Base-by-base conservation (phyloP, 352 stramenopile genomes). In the Globisporangium splendens region DNA sequence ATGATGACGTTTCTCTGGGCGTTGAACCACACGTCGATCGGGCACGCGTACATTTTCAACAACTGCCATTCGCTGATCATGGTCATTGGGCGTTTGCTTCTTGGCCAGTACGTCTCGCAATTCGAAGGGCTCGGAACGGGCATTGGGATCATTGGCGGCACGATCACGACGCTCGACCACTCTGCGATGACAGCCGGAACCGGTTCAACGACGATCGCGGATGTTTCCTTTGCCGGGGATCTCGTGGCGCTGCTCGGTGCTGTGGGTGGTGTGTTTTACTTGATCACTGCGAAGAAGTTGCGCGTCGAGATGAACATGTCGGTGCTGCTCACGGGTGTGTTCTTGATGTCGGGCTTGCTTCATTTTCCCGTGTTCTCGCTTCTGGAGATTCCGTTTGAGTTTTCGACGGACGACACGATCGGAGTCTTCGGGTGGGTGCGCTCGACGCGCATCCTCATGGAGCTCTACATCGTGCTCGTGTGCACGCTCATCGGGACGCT, bases 401-500 rank as follows among this genome's bases (percentile, higher is more conserved):
- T 91, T 18, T 94, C 83, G 46, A 77, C 63, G 18, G 69, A 97
- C 66, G 73, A 74, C 14, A 61, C 65, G 13, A 77, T 89, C 15
- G 90, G 88, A 1, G 63, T 97, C 21, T 94, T 95, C 46, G 90
- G 90, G 22, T 97, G 89, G 90, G 53, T 93, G 12, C 66, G 86
- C 59, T 65, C 66, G n/a, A 80, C 69, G 11, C 78, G 85, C 18
- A 61, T 91, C n/a, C 60, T 70, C 43, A 78, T 85, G 1, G 88
- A 96, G 65, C 53, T 90, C 8, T 96, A 91, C 49, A 81, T 96
- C 52, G 87, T 93, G 13, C 47, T 96, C 22, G 73, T 96, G 18
- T 96, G 89, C 56, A 96, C 90, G 38, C 69, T 93, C 13, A 59
- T 96, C 0, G 88, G 89, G 53, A 95, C 85, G 12, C 79, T 93